Conservation (phyloP, 805 yeast species). For the Saccharomycopsis olivae region DNA sequence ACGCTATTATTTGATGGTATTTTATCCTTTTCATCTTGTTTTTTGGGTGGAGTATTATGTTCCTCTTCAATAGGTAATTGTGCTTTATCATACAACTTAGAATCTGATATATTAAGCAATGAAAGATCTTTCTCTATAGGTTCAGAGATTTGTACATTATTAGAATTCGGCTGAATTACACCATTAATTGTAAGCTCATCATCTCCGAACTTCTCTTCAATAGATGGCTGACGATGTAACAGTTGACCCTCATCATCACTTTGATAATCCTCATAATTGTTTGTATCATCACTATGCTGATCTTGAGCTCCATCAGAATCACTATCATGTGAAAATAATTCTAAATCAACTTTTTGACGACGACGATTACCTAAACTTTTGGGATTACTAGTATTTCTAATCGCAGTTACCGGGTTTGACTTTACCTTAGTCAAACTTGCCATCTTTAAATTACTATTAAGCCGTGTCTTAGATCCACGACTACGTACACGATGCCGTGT, state of each 20-base stretch:
- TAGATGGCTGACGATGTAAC: too few relatives aligned
- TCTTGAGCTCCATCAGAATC: neutral
- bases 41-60: too few relatives aligned
- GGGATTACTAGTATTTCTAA: slow-evolving; percentile 2
- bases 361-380: neutral
- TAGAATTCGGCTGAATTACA: too few relatives aligned
- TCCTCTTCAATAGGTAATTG: too few relatives aligned
- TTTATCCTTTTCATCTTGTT: too few relatives aligned
- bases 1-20: too few relatives aligned
- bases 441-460: slow-evolving; percentile 8
- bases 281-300: neutral
- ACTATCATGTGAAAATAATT: slow-evolving; percentile 2
- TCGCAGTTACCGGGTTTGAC: slow-evolving; percentile 7
- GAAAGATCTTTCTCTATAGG: too few relatives aligned
- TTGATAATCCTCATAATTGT: neutral
- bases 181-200: too few relatives aligned
- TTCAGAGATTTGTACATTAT: too few relatives aligned
- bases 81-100: too few relatives aligned
- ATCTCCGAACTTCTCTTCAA: too few relatives aligned
- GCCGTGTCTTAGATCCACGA: slow-evolving; percentile 6
- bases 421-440: slow-evolving; percentile 8
- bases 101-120: too few relatives aligned
- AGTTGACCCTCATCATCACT: neutral
- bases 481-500: slow-evolving; percentile 3
- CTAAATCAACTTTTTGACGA: slow-evolving; percentile 7